Evolutionary conservation across 208 protist genomes (phyloP), one percentile per base, ranked within the genome.

Genomic region (Naegleria lovaniensis): DNA sequence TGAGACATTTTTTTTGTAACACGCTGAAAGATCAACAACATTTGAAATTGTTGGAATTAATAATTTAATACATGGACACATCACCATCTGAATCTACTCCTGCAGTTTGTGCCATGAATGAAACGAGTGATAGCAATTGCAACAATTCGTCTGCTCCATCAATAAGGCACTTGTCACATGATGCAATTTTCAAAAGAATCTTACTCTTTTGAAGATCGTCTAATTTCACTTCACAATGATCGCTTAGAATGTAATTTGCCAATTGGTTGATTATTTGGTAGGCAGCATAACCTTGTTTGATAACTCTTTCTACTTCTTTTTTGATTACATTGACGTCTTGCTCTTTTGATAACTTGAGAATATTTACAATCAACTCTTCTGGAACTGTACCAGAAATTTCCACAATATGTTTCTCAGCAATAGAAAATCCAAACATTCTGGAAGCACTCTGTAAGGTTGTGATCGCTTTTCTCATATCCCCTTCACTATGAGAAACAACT

Each of bases 391-490:
- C 97, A 11, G 97, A 96, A 9, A 97, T 94, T 58, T 94, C 91
- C 13, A 96, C 94, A 91, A 98, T 97, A 90, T 97, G 94, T 51
- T 97, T 95, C 13, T 94, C 59, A 5, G 89, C 90, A 33, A 98
- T 91, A 83, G 97, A 94, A 51, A 91, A 92, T 39, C 96, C 96
- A 83, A 93, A 94, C 25, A 97, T 96, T 84, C 95, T 96, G 39
- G 95, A 93, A 19, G 96, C 96, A 0, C 95, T 97, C 94, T 99
- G 98, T 25, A 99, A 93, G 83, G 97, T 95, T 91, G 97, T 99
- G 85, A 99, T 98, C 33, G 97, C 98, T 83, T 96, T 94, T 33
- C 99, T 96, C 93, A 99, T 94, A 93, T 99, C 99, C 19, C 99
- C 99, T 88, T 96, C 97, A 5, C 97, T 94, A 3, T 90, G 29